Percentiles rank a stretch among this genome's conserved stretches.
Conservation (phyloP, 2,329 filamentous ascomycete species). For the Microcyclospora pomicola region DNA sequence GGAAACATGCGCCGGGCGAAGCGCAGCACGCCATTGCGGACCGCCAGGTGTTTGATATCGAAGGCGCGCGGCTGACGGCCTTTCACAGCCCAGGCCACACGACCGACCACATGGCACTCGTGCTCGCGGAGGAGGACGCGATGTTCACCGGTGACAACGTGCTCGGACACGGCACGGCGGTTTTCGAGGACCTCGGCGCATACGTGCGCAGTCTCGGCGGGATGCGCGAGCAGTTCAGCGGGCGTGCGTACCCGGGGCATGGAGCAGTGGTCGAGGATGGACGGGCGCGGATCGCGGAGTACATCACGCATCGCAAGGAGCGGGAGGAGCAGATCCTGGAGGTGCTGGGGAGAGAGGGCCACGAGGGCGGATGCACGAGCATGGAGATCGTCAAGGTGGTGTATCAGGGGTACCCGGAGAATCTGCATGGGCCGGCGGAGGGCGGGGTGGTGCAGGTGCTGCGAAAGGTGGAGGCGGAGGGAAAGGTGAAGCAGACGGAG, state of each 20-base stretch:
- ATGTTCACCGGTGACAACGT: slow-evolving; percentile 88
- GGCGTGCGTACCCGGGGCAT: slow-evolving; percentile 75
- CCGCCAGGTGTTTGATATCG: slow-evolving; percentile 40
- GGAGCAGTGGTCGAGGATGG: slow-evolving; percentile 66
- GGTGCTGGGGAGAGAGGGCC: slow-evolving; percentile 35
- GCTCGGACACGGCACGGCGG: slow-evolving; percentile 71
- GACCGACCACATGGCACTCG: slow-evolving; percentile 65
- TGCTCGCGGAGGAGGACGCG: slow-evolving; percentile 62
- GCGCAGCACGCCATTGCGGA: slow-evolving; percentile 36
- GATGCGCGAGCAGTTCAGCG: slow-evolving; percentile 53
- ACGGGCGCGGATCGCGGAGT: slow-evolving; percentile 58
- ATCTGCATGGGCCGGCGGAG: slow-evolving; percentile 61
- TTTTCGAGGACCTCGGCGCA: slow-evolving; percentile 60
- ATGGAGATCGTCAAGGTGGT: slow-evolving; percentile 81
- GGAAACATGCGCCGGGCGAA: slow-evolving; percentile 8
- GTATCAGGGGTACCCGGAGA: slow-evolving; percentile 65
- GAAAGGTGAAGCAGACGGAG: slow-evolving; percentile 39
- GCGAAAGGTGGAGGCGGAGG: slow-evolving; percentile 62
- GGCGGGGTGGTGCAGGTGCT: slow-evolving; percentile 66
- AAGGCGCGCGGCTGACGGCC: slow-evolving; percentile 54
- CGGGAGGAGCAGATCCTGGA: slow-evolving; percentile 66
- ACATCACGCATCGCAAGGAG: slow-evolving; percentile 66
- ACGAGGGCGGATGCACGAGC: slow-evolving; percentile 42
- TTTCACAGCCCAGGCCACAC: slow-evolving; percentile 64
- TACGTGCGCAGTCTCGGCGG: slow-evolving; percentile 57